These are phyloP conservation scores for Zygotorulaspora danielsina DNA, from an alignment of 805 yeast genomes.

Conservation along the genomic window DNA sequence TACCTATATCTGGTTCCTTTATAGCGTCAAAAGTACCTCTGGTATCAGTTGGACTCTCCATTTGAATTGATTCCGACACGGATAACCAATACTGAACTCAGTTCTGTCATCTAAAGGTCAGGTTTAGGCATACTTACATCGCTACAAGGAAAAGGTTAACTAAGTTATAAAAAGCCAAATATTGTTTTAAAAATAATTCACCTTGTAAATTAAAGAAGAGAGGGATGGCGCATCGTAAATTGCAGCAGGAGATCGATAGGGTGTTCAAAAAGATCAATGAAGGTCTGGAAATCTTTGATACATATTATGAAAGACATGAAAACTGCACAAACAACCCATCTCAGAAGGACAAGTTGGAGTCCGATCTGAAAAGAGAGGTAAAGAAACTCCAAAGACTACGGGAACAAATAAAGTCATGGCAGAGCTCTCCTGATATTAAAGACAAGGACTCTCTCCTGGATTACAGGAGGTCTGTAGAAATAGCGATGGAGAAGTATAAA, in stretches of 20 bases:
- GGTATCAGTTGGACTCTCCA: too few species aligned
- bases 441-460: slow-evolving; percentile 82
- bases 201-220: too few species aligned
- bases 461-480: slow-evolving; percentile 62
- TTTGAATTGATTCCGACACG: too few species aligned
- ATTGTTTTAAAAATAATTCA: too few species aligned
- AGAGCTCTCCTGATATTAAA: slow-evolving; percentile 84
- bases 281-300: slow-evolving; percentile 83
- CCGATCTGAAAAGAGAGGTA: slow-evolving; percentile 90
- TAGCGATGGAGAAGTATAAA: slow-evolving; percentile 93
- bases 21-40: not conserved
- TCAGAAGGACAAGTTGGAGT: slow-evolving; percentile 89
- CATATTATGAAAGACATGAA: slow-evolving; percentile 78
- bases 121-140: too few species aligned
- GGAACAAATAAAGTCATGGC: slow-evolving; percentile 95
- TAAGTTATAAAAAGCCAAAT: too few species aligned
- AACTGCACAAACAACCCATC: slow-evolving; percentile 71
- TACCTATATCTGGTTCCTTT: not conserved
- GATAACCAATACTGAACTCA: too few species aligned
- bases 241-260: slow-evolving; percentile 78
- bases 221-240: slow-evolving; percentile 47
- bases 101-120: too few species aligned
- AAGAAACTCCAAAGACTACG: slow-evolving; percentile 88
- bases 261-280: slow-evolving; percentile 83
- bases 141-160: too few species aligned